Base-by-base conservation (phyloP, 179 eudicot species). In the Actinidia arguta region DNA sequence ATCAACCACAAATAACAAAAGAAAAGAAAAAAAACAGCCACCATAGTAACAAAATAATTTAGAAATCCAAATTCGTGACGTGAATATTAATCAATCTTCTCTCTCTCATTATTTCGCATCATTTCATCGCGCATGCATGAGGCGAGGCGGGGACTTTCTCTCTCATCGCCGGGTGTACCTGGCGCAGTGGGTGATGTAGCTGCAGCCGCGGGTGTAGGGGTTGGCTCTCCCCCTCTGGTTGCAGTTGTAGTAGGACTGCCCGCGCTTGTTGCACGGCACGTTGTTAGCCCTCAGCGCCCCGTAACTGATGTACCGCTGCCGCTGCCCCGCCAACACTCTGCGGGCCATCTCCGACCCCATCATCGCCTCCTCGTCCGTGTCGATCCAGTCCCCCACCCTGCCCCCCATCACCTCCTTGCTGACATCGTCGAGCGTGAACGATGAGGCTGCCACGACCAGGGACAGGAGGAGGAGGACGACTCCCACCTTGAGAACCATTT, bases 201-300 rank as follows among this genome's bases (percentile, higher is more conserved):
- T 80, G 86, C 86, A 83, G 8, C 83, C 86, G 1, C 86, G 78
- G 4, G 3, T 0, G 76, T 83, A 83, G 18, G 83, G 86, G 76
- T 83, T 83, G 5, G 75, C 83, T 25, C 48, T 51, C 67, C 86
- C 86, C 44, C 71, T 74, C 54, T n/a, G 27, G 56, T 75, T 54
- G 69, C 86, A 83, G 24, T 80, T 80, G 75, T 83, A 83, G 80
- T 83, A 83, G 9, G 86, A 80, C 1, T 42, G 25, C 12, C 86
- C 86, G 7, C 83, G 75, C 47, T 42, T 75, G 48, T 16, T 66
- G 79, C 86, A 83, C 1, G 86, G 86, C n/a, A 63, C 47, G 3
- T 31, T 36, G 75, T 75, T 75, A 3, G 58, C 61, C 48, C 8
- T 55, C 46, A 83, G 50, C 9, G 86, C 86, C 24, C 69, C 55